These are phyloP conservation scores for Neopestalotiopsis rosae DNA, from an alignment of 2,329 filamentous ascomycete species.

Conservation along the genomic window DNA sequence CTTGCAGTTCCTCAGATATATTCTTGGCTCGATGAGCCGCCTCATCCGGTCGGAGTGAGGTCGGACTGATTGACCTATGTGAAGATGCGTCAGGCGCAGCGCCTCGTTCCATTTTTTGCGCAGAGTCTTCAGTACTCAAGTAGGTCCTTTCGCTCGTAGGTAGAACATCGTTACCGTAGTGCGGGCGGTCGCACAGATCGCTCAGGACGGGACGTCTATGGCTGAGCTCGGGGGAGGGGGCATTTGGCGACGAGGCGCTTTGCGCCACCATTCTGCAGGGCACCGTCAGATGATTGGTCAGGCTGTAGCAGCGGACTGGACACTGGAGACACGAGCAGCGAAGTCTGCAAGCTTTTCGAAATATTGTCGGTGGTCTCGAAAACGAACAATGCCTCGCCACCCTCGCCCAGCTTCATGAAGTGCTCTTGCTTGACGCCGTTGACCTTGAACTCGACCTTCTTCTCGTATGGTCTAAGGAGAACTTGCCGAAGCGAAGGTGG, in stretches of 20 bases:
- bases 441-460: conserved; percentile 98
- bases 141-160: conserved; percentile 49
- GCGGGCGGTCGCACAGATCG: conserved; percentile 53
- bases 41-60: conserved; percentile 72
- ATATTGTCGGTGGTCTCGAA: conserved; percentile 94
- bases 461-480: conserved; percentile 96
- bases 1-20: conserved; percentile 85
- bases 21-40: conserved; percentile 83
- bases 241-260: conserved; percentile 55
- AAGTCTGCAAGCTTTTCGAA: conserved; percentile 92
- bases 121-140: conserved; percentile 36
- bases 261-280: conserved; percentile 57
- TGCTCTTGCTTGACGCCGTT: conserved; percentile 92
- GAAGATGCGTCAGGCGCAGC: conserved; percentile 50
- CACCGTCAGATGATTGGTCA: conserved; percentile 42
- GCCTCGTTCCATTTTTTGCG: conserved; percentile 42
- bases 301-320: conserved; percentile 75
- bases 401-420: conserved; percentile 97
- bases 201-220: conserved; percentile 53
- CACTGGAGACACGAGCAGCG: conserved; percentile 86
- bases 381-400: conserved; percentile 97
- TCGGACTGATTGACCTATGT: conserved; percentile 74
- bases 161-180: conserved; percentile 61
- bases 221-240: conserved; percentile 57
- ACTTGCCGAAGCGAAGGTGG: conserved; percentile 98